Evolutionary conservation across 1,139 yeast species (phyloP).

Genomic region (Kurtzmaniella quercitrusa): DNA sequence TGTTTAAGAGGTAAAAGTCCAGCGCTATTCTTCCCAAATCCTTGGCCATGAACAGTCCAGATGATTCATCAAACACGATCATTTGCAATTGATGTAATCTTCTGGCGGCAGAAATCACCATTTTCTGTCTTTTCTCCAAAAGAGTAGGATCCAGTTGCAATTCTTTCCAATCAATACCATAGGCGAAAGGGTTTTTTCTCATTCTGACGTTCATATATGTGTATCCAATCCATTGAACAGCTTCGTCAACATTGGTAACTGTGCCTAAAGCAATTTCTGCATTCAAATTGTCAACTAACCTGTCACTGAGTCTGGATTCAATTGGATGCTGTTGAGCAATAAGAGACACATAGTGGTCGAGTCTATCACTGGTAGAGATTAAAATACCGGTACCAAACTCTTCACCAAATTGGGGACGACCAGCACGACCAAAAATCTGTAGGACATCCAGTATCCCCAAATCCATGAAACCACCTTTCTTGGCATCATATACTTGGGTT

Average conservation of each 20-base stretch:
- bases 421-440: constrained; percentile 98
- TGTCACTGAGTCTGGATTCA: constrained; percentile 75
- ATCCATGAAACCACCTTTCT: constrained; percentile 91
- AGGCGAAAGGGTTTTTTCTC: constrained; percentile 90
- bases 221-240: constrained; percentile 93
- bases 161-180: constrained; percentile 90
- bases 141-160: constrained; percentile 78
- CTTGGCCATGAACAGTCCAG: constrained; percentile 76
- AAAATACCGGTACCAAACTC: constrained; percentile 88
- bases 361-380: constrained; percentile 74
- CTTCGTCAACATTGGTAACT: constrained; percentile 92
- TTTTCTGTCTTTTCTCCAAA: constrained; percentile 64
- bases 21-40: constrained; percentile 94
- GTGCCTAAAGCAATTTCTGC: constrained; percentile 96
- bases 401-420: constrained; percentile 90
- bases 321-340: constrained; percentile 96
- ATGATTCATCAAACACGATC: constrained; percentile 86
- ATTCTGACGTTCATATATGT: constrained; percentile 92
- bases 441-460: constrained; percentile 94
- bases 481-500: constrained; percentile 91
- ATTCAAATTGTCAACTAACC: constrained; percentile 84
- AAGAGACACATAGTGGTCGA: constrained; percentile 83
- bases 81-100: constrained; percentile 80
- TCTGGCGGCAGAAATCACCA: constrained; percentile 78
- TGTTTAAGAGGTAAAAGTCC: constrained; percentile 83